Evolutionary conservation across 148 eudicot genomes (phyloP).

Genomic region (Polygonum aviculare): DNA sequence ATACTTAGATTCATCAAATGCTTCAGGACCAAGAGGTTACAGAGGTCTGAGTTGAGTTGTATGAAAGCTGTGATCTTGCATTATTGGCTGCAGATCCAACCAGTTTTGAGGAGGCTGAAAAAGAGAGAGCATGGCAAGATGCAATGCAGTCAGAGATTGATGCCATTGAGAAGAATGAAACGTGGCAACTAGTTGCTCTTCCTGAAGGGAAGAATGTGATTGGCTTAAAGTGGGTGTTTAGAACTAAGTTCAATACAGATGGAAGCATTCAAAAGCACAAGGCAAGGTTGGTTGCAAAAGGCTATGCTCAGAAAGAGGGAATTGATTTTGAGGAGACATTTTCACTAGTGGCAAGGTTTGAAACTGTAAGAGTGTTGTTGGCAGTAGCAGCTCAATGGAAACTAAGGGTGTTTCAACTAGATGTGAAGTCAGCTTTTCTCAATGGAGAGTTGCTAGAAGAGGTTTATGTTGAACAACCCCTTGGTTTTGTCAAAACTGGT

Average conservation of each 20-base stretch:
- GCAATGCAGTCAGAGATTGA: constrained; percentile 10
- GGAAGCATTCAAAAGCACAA: neutral
- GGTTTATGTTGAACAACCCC: constrained; percentile 4
- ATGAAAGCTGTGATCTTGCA: constrained; percentile 2
- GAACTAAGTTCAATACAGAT: neutral
- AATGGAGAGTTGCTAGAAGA: neutral
- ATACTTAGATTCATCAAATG: too few species aligned
- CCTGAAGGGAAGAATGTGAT: neutral
- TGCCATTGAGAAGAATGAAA: constrained; percentile 3
- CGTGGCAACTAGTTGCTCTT: constrained; percentile 6
- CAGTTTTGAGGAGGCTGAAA: constrained; percentile 11
- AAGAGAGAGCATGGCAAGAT: neutral
- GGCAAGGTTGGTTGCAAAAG: too few species aligned
- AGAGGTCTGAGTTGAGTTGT: neutral
- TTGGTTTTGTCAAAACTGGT: neutral
- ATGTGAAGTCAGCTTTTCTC: constrained; percentile 8
- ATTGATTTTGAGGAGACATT: too few species aligned
- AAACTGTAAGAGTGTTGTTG: neutral
- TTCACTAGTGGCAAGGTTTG: too few species aligned
- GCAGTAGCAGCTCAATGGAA: neutral
- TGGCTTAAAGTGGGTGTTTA: neutral
- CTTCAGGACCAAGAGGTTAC: too few species aligned
- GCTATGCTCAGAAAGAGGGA: too few species aligned
- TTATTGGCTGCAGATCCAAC: constrained; percentile 4
- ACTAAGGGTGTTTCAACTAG: neutral